phyloP scores from a whole-genome alignment of 768 basidiomycete genomes.

The Lentinula sp. region DNA sequence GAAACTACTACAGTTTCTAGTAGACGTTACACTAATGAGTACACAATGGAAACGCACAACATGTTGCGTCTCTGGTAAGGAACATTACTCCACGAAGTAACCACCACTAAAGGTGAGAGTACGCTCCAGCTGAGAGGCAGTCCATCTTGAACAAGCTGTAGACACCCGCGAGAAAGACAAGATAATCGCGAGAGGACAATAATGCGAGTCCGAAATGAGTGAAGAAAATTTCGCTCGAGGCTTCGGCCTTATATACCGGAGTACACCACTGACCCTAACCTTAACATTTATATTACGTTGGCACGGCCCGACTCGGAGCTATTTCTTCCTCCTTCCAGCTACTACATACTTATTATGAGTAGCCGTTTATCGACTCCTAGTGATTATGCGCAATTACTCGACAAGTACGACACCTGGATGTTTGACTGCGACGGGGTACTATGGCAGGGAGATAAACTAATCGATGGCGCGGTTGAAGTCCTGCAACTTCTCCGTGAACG shows the following conservation, averaged over 20 bases:
- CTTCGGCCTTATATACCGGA: neutral
- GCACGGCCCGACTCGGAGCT: neutral
- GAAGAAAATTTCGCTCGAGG: neutral
- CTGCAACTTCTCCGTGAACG: slow-evolving; percentile 62
- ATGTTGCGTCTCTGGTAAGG: slow-evolving; percentile 1
- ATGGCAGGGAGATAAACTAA: slow-evolving; percentile 78
- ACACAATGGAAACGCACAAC: neutral
- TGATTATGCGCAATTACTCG: slow-evolving; percentile 25
- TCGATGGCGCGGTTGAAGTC: slow-evolving; percentile 76
- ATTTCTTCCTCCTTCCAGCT: neutral
- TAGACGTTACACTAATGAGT: too few species aligned
- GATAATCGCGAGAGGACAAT: neutral
- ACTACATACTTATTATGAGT: neutral
- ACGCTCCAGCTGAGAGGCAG: slow-evolving; percentile 1
- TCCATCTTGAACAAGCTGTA: neutral
- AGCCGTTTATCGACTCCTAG: neutral
- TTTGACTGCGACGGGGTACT: slow-evolving; percentile 96
- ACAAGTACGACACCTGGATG: slow-evolving; percentile 88
- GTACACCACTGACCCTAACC: neutral
- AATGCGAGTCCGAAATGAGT: slow-evolving; percentile 1
- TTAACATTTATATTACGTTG: neutral
- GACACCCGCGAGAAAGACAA: neutral
- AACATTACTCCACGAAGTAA: neutral
- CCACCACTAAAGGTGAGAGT: neutral
- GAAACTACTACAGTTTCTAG: too few species aligned